Evolutionary conservation across 805 yeast genomes (phyloP).

Genomic region (Candida ovalis): DNA sequence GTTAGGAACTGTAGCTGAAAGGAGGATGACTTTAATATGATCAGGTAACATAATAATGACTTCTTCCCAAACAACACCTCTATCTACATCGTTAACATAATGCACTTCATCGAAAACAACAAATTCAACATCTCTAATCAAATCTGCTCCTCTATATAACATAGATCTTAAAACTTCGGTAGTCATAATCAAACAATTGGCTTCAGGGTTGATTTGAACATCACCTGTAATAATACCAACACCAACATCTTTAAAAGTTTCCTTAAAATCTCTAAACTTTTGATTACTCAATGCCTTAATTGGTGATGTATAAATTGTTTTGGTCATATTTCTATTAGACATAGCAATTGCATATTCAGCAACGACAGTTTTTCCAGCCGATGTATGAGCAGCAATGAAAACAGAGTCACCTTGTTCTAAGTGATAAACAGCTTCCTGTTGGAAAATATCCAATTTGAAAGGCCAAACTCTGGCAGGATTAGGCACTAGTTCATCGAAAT

Average conservation of each 20-base stretch:
- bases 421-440: slow-evolving; percentile 94
- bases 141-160: slow-evolving; percentile 96
- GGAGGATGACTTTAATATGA: slow-evolving; percentile 87
- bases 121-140: slow-evolving; percentile 99
- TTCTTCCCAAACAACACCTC: slow-evolving; percentile 99
- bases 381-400: slow-evolving; percentile 96
- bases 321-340: slow-evolving; percentile 80
- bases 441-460: slow-evolving; percentile 89
- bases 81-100: slow-evolving; percentile 94
- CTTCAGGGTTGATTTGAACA: slow-evolving; percentile 97
- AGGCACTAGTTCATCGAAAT: slow-evolving; percentile 86
- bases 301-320: slow-evolving; percentile 94
- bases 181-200: slow-evolving; percentile 97
- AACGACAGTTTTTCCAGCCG: slow-evolving; percentile 96
- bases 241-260: slow-evolving; percentile 82
- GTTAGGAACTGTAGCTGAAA: slow-evolving; percentile 98
- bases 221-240: slow-evolving; percentile 99
- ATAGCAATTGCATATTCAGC: slow-evolving; percentile 98
- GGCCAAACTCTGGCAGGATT: slow-evolving; percentile 95
- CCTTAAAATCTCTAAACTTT: slow-evolving; percentile 89
- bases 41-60: slow-evolving; percentile 94
- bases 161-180: slow-evolving; percentile 95
- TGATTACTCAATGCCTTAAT: slow-evolving; percentile 94
- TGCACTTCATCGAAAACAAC: slow-evolving; percentile 98
- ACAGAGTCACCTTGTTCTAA: slow-evolving; percentile 98